These are phyloP conservation scores for Conidiobolus incongruus DNA, from an alignment of 371 early-diverging fungal genomes.

Conservation along the genomic window DNA sequence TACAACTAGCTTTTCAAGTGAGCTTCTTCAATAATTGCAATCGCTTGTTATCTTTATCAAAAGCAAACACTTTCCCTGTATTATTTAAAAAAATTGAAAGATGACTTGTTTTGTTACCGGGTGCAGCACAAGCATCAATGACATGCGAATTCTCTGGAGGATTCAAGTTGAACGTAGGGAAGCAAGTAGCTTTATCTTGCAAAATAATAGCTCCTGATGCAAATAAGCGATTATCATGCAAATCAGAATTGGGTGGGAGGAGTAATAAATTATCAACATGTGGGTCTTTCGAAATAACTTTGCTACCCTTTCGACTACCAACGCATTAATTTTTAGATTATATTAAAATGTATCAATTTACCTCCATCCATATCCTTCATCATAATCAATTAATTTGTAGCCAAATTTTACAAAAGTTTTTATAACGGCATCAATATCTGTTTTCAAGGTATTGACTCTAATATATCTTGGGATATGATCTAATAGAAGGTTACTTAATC, in stretches of 20 bases:
- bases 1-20: conserved; percentile 49
- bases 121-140: conserved; percentile 97
- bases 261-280: conserved; percentile 65
- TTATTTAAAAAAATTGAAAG: conserved; percentile 69
- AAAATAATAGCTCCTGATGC: conserved; percentile 55
- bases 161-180: conserved; percentile 79
- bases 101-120: conserved; percentile 97
- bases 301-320: too few species aligned
- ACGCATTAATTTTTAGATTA: too few species aligned
- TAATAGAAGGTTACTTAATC: too few species aligned
- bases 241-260: conserved; percentile 58
- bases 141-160: conserved; percentile 46
- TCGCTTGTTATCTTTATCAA: conserved; percentile 70
- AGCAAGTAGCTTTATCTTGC: conserved; percentile 92
- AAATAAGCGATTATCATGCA: conserved; percentile 54
- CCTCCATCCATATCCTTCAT: conserved; percentile 14
- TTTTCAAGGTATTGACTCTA: conserved; percentile 45
- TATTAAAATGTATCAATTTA: conserved; percentile 4
- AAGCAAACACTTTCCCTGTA: conserved; percentile 72
- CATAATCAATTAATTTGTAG: conserved; percentile 22
- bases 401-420: conserved; percentile 30
- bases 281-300: conserved; percentile 27
- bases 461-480: conserved; percentile 46
- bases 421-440: conserved; percentile 39
- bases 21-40: conserved; percentile 47